These are phyloP conservation scores for Taphrina confusa DNA, from an alignment of 1,139 yeast species.

Conservation along the genomic window DNA sequence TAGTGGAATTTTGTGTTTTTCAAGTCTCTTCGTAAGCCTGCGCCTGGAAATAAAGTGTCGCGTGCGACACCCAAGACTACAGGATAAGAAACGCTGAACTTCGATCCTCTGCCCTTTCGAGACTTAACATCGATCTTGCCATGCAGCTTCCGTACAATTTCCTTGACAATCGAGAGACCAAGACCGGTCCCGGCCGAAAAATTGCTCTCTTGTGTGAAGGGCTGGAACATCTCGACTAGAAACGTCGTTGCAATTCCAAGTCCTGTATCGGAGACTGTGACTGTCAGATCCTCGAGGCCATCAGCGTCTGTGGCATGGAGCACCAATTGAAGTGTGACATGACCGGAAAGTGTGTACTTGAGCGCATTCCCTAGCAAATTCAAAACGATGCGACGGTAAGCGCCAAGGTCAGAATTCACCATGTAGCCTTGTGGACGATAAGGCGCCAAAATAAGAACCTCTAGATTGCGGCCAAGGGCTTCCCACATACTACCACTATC, in stretches of 20 bases:
- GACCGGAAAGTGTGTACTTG: constrained; percentile 79
- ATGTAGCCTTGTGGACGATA: constrained; percentile 5
- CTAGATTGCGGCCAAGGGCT: constrained; percentile 9
- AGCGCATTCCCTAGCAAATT: constrained; percentile 88
- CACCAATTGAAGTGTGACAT: constrained; percentile 49
- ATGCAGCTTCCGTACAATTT: constrained; percentile 53
- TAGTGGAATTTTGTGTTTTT: background rate
- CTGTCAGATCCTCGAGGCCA: constrained; percentile 47
- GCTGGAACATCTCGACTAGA: constrained; percentile 74
- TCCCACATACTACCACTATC: constrained; percentile 21
- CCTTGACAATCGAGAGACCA: constrained; percentile 83
- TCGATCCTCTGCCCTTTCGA: constrained; percentile 3
- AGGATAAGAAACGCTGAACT: constrained; percentile 13
- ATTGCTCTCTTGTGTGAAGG: constrained; percentile 90
- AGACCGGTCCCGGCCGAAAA: constrained; percentile 89
- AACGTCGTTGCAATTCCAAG: constrained; percentile 84
- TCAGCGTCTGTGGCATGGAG: background rate
- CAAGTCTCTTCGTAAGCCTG: constrained; percentile 11
- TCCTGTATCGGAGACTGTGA: constrained; percentile 78
- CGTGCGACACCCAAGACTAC: background rate
- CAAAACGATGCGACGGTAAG: constrained; percentile 72
- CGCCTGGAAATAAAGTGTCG: background rate
- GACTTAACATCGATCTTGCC: constrained; percentile 17
- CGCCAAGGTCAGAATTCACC: constrained; percentile 24
- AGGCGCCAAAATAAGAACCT: constrained; percentile 17